Conservation (phyloP, 1,284 basidiomycete species). For the Sphaerobolus stellatus region DNA sequence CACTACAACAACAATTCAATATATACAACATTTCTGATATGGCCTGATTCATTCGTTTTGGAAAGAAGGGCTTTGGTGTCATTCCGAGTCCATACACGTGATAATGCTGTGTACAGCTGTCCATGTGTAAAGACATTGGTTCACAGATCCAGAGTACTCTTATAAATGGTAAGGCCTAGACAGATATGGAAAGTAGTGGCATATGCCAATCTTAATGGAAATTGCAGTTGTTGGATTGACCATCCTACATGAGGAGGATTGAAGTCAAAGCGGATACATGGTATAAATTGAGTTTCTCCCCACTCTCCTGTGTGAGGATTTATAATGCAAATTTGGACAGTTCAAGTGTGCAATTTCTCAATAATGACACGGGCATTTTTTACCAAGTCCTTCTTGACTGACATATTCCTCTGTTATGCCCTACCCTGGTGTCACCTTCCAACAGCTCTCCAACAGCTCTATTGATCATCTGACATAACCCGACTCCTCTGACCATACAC, state of each 20-base stretch:
- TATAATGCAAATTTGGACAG: not conserved
- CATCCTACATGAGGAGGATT: conserved; percentile 28
- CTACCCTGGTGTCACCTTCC: too few relatives aligned
- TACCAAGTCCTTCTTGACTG: not conserved
- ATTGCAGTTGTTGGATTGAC: conserved; percentile 37
- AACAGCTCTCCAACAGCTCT: too few relatives aligned
- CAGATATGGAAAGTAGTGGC: conserved; percentile 36
- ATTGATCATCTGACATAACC: too few relatives aligned
- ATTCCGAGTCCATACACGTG: conserved; percentile 36
- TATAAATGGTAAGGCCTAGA: conserved; percentile 41
- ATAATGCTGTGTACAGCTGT: conserved; percentile 44
- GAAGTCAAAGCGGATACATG: conserved; percentile 34
- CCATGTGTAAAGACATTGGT: conserved; percentile 42
- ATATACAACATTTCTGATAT: too few relatives aligned
- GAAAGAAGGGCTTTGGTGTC: too few relatives aligned
- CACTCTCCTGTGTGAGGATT: not conserved
- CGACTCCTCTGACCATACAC: too few relatives aligned
- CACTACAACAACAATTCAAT: too few relatives aligned
- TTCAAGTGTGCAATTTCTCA: not conserved
- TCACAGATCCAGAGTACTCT: conserved; percentile 36
- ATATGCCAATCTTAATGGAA: conserved; percentile 28
- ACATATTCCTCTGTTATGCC: too few relatives aligned
- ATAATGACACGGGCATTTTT: not conserved
- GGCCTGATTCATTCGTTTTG: too few relatives aligned
- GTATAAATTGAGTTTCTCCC: conserved; percentile 18